Conservation (phyloP, 305 asterid species). For the Fraxinus paxiana region DNA sequence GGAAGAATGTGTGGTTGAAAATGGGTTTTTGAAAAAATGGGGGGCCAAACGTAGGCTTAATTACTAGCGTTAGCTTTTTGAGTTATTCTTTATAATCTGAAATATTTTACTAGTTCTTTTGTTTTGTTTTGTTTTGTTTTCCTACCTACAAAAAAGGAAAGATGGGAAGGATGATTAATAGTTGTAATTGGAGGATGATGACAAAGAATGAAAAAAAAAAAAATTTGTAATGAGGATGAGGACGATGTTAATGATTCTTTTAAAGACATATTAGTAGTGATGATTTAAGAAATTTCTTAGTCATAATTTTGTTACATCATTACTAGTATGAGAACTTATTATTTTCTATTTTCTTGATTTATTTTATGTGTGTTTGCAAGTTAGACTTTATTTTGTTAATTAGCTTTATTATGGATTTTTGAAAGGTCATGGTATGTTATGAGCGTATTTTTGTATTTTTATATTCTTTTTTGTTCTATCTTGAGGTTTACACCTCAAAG, state of each 20-base stretch:
- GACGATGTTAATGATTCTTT: not conserved
- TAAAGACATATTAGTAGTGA: not conserved
- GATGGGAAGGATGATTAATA: not conserved
- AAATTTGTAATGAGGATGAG: not conserved
- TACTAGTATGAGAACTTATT: not conserved
- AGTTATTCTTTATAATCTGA: not conserved
- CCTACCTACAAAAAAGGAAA: not conserved
- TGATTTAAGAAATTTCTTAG: not conserved
- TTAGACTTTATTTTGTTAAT: not conserved
- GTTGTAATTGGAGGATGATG: not conserved
- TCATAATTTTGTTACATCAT: not conserved
- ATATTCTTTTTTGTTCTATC: not conserved
- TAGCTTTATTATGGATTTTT: not conserved
- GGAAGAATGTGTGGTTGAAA: not conserved
- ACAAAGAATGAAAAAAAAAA: not conserved
- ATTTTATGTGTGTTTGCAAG: not conserved
- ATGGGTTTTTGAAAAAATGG: not conserved
- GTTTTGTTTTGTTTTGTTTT: too few relatives aligned
- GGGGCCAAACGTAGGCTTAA: not conserved
- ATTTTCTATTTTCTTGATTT: not conserved
- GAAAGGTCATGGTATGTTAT: not conserved
- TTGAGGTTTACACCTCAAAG: not conserved
- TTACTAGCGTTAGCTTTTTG: not conserved
- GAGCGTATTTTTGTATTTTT: not conserved
- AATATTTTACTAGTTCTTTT: not conserved